phyloP scores from a whole-genome alignment of 1,284 basidiomycete genomes.

The Taiwanofungus camphoratus region DNA sequence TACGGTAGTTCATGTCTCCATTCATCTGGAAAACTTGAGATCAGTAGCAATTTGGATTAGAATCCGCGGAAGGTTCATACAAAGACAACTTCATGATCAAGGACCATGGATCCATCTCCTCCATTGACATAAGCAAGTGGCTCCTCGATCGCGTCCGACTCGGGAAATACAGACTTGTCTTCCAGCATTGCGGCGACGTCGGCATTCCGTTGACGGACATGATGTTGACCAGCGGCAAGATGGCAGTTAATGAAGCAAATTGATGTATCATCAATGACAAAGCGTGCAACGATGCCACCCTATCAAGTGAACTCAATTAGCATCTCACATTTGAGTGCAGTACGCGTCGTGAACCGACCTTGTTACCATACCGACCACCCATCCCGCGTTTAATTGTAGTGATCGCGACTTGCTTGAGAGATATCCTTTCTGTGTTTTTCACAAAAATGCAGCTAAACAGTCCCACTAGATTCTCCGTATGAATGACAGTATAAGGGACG shows the following conservation, averaged over 20 bases:
- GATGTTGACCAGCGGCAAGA: slow-evolving; percentile 88
- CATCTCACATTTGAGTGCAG: neutral
- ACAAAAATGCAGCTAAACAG: slow-evolving; percentile 88
- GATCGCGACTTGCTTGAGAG: slow-evolving; percentile 68
- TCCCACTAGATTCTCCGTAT: slow-evolving; percentile 88
- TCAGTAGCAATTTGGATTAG: neutral
- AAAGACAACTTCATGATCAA: slow-evolving; percentile 93
- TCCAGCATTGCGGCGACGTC: slow-evolving; percentile 86
- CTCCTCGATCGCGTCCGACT: slow-evolving; percentile 36
- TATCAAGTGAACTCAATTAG: slow-evolving; percentile 24
- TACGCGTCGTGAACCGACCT: slow-evolving; percentile 44
- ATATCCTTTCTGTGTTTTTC: slow-evolving; percentile 52
- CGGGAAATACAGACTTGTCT: slow-evolving; percentile 67
- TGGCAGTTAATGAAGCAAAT: slow-evolving; percentile 96
- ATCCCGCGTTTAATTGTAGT: slow-evolving; percentile 88
- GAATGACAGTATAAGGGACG: slow-evolving; percentile 70
- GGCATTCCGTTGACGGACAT: slow-evolving; percentile 77
- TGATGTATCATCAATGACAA: slow-evolving; percentile 87
- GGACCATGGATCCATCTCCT: slow-evolving; percentile 89
- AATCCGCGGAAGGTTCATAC: slow-evolving; percentile 47
- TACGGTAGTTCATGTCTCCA: slow-evolving; percentile 90
- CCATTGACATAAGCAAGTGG: slow-evolving; percentile 77
- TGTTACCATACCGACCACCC: slow-evolving; percentile 92
- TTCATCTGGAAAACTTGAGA: slow-evolving; percentile 42
- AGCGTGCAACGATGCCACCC: slow-evolving; percentile 89